Conservation (phyloP, 805 yeast species). For the Kodamaea leandrae region DNA sequence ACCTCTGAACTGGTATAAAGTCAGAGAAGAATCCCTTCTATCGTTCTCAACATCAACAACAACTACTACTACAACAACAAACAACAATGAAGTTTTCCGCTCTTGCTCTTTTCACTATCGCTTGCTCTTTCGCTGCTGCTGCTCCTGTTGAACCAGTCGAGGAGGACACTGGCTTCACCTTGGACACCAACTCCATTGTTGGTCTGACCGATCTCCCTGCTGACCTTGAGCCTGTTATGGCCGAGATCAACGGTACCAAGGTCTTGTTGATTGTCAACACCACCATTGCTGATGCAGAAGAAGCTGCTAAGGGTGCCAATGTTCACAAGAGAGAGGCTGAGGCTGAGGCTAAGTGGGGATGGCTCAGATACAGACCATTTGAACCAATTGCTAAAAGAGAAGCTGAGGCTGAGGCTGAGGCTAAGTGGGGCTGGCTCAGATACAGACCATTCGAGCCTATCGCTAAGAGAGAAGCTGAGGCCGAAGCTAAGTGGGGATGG, state of each 20-base stretch:
- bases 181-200: constrained; percentile 16
- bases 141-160: constrained; percentile 5
- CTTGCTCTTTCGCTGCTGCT: constrained; percentile 10
- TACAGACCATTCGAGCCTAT: constrained; percentile 8
- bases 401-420: constrained; percentile 12
- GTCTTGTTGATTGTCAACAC: constrained; percentile 14
- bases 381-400: constrained; percentile 11
- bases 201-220: constrained; percentile 9
- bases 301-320: not conserved
- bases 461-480: constrained; percentile 7
- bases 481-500: constrained; percentile 10
- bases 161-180: constrained; percentile 7
- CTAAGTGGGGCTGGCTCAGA: constrained; percentile 8
- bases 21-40: not conserved
- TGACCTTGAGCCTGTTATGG: constrained; percentile 13
- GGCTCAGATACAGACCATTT: constrained; percentile 7
- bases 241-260: constrained; percentile 13
- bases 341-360: constrained; percentile 7
- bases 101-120: constrained; percentile 9
- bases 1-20: not conserved
- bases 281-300: constrained; percentile 12
- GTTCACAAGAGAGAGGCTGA: constrained; percentile 9
- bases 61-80: constrained; percentile 2
- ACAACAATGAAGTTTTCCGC: constrained; percentile 14
- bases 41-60: not conserved